Percentiles rank a stretch among this genome's conserved stretches.
phyloP scores from a whole-genome alignment of 257 asterid genomes.

The Petrea volubilis region DNA sequence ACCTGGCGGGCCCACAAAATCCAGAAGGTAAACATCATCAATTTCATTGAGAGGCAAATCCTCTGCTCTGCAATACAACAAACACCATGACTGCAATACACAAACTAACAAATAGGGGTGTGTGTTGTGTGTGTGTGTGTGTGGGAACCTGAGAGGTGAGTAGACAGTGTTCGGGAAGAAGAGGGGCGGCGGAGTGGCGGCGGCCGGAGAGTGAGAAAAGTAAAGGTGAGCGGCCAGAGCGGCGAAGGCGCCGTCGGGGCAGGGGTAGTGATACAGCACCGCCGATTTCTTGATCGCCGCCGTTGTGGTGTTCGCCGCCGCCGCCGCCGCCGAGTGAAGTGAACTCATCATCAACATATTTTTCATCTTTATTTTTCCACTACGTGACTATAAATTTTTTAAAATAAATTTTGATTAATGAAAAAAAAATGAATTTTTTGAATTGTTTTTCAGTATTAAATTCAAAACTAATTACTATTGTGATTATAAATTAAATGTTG shows the following conservation, averaged over 20 bases:
- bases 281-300: conserved; percentile 53
- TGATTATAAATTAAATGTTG: too few species aligned
- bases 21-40: conserved; percentile 71
- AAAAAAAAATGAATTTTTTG: neutral
- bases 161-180: conserved; percentile 88
- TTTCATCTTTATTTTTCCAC: neutral
- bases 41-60: conserved; percentile 71
- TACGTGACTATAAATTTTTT: neutral
- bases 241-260: conserved; percentile 94
- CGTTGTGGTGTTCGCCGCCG: conserved; percentile 1
- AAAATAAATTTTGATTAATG: neutral
- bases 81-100: conserved; percentile 7
- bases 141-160: conserved; percentile 61
- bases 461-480: too few species aligned
- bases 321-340: neutral
- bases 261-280: conserved; percentile 83
- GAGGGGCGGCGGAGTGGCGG: conserved; percentile 32
- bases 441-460: too few species aligned
- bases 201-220: conserved; percentile 48
- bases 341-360: neutral
- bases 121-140: neutral
- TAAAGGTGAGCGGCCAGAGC: conserved; percentile 92
- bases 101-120: neutral
- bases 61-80: conserved; percentile 52
- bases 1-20: conserved; percentile 89